Evolutionary conservation across 202 grass and related monocot species (phyloP).

Genomic region (Cymbopogon flexuosus): DNA sequence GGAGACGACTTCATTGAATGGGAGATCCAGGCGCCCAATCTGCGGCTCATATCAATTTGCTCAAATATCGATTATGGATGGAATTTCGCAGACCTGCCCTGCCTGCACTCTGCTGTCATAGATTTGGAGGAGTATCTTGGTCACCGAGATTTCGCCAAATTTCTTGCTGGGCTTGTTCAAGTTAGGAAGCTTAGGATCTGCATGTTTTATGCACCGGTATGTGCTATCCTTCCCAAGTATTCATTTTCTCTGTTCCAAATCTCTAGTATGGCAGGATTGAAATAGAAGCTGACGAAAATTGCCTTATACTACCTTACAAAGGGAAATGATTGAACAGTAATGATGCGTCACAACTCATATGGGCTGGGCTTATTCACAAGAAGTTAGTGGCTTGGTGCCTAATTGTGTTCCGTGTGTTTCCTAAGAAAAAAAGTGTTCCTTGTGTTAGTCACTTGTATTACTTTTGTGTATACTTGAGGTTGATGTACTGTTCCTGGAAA

Average conservation of each 20-base stretch:
- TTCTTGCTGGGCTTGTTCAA: slow-evolving; percentile 3
- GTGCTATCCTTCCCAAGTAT: not conserved
- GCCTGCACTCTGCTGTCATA: not conserved
- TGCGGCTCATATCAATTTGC: not conserved
- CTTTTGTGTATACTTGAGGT: not conserved
- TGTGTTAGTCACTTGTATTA: not conserved
- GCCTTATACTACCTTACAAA: not conserved
- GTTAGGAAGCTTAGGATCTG: slow-evolving; percentile 26
- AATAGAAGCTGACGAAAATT: not conserved
- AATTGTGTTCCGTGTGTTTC: not conserved
- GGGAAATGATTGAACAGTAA: not conserved
- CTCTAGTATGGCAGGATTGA: not conserved
- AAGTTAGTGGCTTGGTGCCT: not conserved
- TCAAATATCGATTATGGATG: not conserved
- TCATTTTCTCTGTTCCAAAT: not conserved
- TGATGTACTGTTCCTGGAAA: not conserved
- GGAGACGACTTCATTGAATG: not conserved
- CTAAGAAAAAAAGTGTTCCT: not conserved
- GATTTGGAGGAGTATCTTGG: not conserved
- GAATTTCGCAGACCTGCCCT: slow-evolving; percentile 18
- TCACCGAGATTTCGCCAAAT: not conserved
- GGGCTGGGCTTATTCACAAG: not conserved
- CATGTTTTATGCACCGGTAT: not conserved
- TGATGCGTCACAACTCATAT: not conserved
- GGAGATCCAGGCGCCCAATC: slow-evolving; percentile 22